A percentile compares a stretch with the other conserved stretches of the same genome.
phyloP scores from a whole-genome alignment of 2,329 filamentous ascomycete species.

The Colletotrichum scovillei region DNA sequence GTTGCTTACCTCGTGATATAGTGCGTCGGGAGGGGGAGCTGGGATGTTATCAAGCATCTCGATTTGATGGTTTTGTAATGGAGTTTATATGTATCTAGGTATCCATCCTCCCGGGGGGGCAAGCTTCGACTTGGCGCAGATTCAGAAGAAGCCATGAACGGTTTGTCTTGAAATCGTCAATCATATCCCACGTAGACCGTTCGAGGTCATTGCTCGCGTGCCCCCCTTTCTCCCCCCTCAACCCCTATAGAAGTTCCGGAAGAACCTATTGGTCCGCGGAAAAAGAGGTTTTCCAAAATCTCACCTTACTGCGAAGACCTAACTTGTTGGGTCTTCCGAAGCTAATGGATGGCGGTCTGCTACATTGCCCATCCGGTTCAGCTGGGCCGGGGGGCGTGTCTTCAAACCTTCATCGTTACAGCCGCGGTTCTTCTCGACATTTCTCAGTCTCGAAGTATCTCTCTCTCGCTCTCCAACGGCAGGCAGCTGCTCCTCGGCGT shows the following conservation, averaged over 20 bases:
- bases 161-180: background rate
- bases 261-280: background rate
- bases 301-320: too few relatives aligned
- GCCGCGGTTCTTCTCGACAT: background rate
- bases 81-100: background rate
- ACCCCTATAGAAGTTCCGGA: background rate
- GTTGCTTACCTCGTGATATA: background rate
- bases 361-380: background rate
- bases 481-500: background rate
- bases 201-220: background rate
- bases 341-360: background rate
- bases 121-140: background rate
- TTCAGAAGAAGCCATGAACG: background rate
- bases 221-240: too few relatives aligned
- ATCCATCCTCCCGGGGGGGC: background rate
- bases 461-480: background rate
- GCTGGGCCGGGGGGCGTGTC: background rate
- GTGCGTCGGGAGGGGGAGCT: background rate
- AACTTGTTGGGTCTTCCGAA: background rate
- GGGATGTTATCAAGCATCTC: background rate
- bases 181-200: too few relatives aligned
- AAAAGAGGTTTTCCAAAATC: background rate
- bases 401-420: background rate
- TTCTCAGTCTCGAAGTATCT: background rate
- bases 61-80: background rate